A percentile compares a stretch with the other conserved stretches of the same genome.
These are phyloP conservation scores for Kluyveromyces sp. DNA, from an alignment of 1,139 yeast species.

Conservation along the genomic window DNA sequence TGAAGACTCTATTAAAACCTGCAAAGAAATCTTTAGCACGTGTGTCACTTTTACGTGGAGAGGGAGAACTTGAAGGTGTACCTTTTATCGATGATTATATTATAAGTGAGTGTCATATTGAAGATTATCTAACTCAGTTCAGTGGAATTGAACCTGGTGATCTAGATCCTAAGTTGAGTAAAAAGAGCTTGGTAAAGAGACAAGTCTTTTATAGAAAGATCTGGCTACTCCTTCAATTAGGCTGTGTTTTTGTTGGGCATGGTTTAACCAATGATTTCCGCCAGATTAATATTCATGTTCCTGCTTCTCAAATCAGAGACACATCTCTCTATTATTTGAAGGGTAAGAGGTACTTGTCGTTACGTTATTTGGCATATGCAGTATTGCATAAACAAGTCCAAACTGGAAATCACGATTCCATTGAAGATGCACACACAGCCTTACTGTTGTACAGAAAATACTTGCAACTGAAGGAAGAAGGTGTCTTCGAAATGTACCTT, in stretches of 20 bases:
- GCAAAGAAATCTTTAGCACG: slow-evolving; percentile 75
- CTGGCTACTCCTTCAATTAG: slow-evolving; percentile 81
- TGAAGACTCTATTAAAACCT: slow-evolving; percentile 63
- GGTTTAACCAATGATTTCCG: slow-evolving; percentile 88
- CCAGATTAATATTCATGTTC: slow-evolving; percentile 86
- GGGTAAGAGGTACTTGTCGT: slow-evolving; percentile 71
- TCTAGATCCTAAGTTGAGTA: slow-evolving; percentile 62
- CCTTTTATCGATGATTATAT: slow-evolving; percentile 95
- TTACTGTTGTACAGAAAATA: slow-evolving; percentile 68
- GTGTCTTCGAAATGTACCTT: slow-evolving; percentile 54
- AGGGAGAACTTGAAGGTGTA: slow-evolving; percentile 55
- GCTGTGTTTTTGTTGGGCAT: slow-evolving; percentile 93
- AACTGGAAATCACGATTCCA: slow-evolving; percentile 90
- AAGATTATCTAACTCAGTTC: slow-evolving; percentile 80
- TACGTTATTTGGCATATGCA: slow-evolving; percentile 80
- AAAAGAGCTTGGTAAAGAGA: slow-evolving; percentile 64
- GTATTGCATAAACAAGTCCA: slow-evolving; percentile 73
- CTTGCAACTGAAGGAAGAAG: slow-evolving; percentile 48
- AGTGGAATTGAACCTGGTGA: slow-evolving; percentile 95
- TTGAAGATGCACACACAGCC: slow-evolving; percentile 92
- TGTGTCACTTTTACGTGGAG: slow-evolving; percentile 78
- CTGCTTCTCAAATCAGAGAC: slow-evolving; percentile 76
- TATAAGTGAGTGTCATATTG: slow-evolving; percentile 60
- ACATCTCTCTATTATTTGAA: slow-evolving; percentile 72
- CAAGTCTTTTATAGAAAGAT: slow-evolving; percentile 82